Evolutionary conservation across 768 basidiomycete species (phyloP).

Genomic region (Sporobolomyces roseus): DNA sequence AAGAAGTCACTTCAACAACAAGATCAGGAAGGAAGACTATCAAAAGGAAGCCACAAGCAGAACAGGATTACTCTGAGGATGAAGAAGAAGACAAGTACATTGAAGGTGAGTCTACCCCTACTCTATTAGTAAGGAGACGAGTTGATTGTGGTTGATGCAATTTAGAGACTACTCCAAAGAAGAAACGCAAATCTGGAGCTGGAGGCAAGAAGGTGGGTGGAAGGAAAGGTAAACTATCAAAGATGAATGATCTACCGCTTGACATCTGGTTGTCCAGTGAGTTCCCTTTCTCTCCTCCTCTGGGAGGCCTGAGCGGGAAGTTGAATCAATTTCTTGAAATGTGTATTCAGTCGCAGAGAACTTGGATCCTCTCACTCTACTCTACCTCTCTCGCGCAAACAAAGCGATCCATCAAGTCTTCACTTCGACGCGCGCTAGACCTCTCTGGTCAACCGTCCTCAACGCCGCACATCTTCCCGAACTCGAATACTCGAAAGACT

Average conservation of each 20-base stretch:
- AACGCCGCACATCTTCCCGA: neutral
- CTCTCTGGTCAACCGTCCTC: neutral
- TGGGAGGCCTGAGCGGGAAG: too few relatives aligned
- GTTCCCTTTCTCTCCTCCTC: neutral
- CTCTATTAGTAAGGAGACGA: too few relatives aligned
- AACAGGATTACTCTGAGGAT: too few relatives aligned
- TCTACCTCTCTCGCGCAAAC: neutral
- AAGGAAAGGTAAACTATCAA: neutral
- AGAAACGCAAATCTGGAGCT: too few relatives aligned
- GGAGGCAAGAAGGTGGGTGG: neutral
- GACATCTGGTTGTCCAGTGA: neutral
- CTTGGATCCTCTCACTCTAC: neutral
- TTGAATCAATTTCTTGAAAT: neutral
- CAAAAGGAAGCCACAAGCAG: too few relatives aligned
- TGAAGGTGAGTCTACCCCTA: too few relatives aligned
- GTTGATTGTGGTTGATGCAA: too few relatives aligned
- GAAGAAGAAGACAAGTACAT: too few relatives aligned
- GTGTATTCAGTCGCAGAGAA: neutral
- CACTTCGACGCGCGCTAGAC: neutral
- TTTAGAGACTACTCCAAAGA: too few relatives aligned
- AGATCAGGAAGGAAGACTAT: too few relatives aligned
- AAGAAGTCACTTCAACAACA: too few relatives aligned
- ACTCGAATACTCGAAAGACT: neutral
- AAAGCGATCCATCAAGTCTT: neutral
- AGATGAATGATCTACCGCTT: neutral